A percentile compares a stretch with the other conserved stretches of the same genome.
These are phyloP conservation scores for Parmelia sp. DNA, from an alignment of 495 filamentous ascomycete species.

Conservation along the genomic window DNA sequence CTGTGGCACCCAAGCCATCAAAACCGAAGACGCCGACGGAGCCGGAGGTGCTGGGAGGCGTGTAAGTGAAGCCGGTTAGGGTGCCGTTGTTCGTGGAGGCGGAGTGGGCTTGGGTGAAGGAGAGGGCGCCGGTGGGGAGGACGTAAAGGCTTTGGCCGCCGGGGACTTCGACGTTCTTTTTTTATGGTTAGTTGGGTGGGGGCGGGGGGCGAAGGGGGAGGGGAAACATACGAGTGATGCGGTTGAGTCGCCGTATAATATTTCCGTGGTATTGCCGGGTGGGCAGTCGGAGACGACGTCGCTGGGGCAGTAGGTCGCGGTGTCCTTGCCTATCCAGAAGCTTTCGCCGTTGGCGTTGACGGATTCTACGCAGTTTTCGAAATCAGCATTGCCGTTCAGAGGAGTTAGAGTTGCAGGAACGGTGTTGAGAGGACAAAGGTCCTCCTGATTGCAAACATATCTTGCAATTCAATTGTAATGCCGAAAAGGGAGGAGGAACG, in stretches of 20 bases:
- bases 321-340: constrained; percentile 15
- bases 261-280: not conserved
- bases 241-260: not conserved
- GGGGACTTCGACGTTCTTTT: not conserved
- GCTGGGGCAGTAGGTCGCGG: constrained; percentile 1
- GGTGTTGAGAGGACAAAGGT: too few species aligned
- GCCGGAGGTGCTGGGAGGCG: not conserved
- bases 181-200: not conserved
- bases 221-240: not conserved
- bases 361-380: too few species aligned
- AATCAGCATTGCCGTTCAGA: too few species aligned
- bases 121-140: constrained; percentile 11
- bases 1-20: not conserved
- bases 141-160: constrained; percentile 15
- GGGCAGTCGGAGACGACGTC: constrained; percentile 2
- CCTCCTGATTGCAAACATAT: too few species aligned
- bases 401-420: too few species aligned
- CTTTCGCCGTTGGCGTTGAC: constrained; percentile 11
- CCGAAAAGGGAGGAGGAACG: too few species aligned
- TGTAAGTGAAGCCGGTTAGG: constrained; percentile 5
- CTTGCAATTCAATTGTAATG: too few species aligned
- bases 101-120: constrained; percentile 7
- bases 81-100: not conserved
- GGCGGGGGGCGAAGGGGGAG: not conserved
- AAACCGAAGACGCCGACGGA: constrained; percentile 2